phyloP scores from a whole-genome alignment of 169 alveolate species.

The Cryptosporidium parvum region DNA sequence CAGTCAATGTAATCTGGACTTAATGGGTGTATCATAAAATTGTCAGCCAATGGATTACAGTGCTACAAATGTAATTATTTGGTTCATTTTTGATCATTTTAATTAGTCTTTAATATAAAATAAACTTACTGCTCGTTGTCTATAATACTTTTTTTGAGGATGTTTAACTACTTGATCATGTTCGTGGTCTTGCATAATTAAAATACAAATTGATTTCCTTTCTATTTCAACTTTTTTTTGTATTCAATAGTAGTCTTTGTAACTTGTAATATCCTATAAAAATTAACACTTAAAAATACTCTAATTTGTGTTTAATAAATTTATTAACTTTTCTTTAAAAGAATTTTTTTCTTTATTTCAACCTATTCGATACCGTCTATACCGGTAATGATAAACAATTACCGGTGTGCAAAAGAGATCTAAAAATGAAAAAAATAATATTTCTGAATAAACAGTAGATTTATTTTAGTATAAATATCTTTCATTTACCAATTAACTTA shows the following conservation, averaged over 20 bases:
- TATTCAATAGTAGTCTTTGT: no score
- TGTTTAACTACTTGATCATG: conserved; percentile 4
- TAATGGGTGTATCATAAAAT: conserved; percentile 83
- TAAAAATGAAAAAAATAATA: not conserved
- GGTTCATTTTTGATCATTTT: not conserved
- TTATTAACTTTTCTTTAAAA: not conserved
- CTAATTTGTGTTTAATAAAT: not conserved
- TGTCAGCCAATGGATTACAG: conserved; percentile 90
- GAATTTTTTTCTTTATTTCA: not conserved
- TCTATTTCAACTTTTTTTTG: not conserved
- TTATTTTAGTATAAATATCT: no score
- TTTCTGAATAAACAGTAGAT: not conserved
- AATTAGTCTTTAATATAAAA: not conserved
- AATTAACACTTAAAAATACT: no score
- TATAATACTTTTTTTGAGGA: conserved; percentile 78
- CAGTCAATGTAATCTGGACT: conserved; percentile 85
- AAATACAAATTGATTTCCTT: not conserved
- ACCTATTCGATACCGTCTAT: not conserved
- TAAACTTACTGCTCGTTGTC: conserved; percentile 82
- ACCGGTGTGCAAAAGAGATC: conserved; percentile 23
- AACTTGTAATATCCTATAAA: not conserved
- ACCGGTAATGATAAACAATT: not conserved
- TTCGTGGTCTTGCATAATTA: not conserved
- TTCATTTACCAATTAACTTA: not conserved
- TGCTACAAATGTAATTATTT: conserved; percentile 75